Base-by-base conservation (phyloP, 78 protist species). In the Dictyostelium citrinum region DNA sequence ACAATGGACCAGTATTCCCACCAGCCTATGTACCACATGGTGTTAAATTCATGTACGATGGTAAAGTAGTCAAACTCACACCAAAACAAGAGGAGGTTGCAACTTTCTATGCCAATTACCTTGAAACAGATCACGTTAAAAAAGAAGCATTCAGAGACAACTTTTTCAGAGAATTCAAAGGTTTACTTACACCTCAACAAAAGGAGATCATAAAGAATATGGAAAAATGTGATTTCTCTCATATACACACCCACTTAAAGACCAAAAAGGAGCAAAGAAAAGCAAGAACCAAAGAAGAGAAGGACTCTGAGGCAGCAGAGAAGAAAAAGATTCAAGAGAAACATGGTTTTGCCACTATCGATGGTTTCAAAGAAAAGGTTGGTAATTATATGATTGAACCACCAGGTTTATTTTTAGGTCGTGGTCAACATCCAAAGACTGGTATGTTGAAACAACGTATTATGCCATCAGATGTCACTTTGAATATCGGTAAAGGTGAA, bases 361-460 rank as follows among this genome's bases (percentile, higher is more conserved):
- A 99, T 85, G 99, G 99, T 12, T 84, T 41, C 46, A 86, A 90
- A 81, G 98, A 98, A 83, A 77, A 82, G 83, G 90, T 99, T 31
- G 99, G 98, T 71, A 98, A 99, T 91, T 99, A 90, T 72, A 35
- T 79, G 22, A 91, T 99, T n/a, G 99, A 99, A 71, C 99, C 99
- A 14, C 99, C 99, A 1, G 99, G 99, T 3, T 96, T 99, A 46
- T 99, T 99, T 95, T 96, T 97, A n/a, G 99, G 99, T 7, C 97
- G 99, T 27, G 99, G 99, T 58, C 96, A 82, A n/a, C 99, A 99
- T 95, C 99, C 99, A 11, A 96, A 93, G 84, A 86, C 90, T 75
- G 99, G 99, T 46, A 75, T 11, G 79, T 55, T 98, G 33, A 99
- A 99, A 92, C 12, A 12, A 16, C 96, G 99, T 24, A 86, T 99